Base-by-base conservation (phyloP, 1,284 basidiomycete genomes). In the Ceratobasidium sp. region DNA sequence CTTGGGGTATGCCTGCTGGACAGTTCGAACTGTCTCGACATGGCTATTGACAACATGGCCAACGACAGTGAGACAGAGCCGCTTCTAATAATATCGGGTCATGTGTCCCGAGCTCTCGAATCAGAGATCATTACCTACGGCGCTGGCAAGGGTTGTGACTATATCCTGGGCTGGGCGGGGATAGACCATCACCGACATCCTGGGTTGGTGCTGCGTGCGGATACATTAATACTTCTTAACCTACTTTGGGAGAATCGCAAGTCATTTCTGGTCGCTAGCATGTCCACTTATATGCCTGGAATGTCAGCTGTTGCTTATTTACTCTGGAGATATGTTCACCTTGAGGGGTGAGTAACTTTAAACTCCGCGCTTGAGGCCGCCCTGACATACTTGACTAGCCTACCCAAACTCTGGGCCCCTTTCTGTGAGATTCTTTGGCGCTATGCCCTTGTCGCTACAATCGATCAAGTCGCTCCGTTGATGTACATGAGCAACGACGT, bases 391-490 rank as follows among this genome's bases (percentile, higher is more conserved):
- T 28, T 28, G 4, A 16, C 52, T 16, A 55, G 26, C 6, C 52
- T 28, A 26, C 28, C 52, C 52, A 16, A 23, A 49, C 47, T 23
- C 16, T 49, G 47, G 23, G 16, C 28, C 23, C 55, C 58, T 18
- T 61, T 61, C 32, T 23, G 38, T 8, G 58, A 61, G 18, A 61
- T 61, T 2, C 38, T 61, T 2, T 61, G 58, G 58, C 32, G 58
- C n/a, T 61, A 61, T 14, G 1, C n/a, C 2, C 41, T 61, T 23
- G 58, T 61, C 26, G 58, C 58, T 2, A 41, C 58, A 11, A 23
- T 18, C 7, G 35, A 61, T 41, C 58, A 61, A 44, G 7, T 23
- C 7, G 38, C n/a, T 23, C n/a, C 58, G 14, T 2, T 61, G 18
- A 21, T 61, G 38, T 23, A 43, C 21, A 61, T 61, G 7, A 44